These are phyloP conservation scores for Termitomyces titanicus DNA, from an alignment of 768 basidiomycete species.

Conservation along the genomic window DNA sequence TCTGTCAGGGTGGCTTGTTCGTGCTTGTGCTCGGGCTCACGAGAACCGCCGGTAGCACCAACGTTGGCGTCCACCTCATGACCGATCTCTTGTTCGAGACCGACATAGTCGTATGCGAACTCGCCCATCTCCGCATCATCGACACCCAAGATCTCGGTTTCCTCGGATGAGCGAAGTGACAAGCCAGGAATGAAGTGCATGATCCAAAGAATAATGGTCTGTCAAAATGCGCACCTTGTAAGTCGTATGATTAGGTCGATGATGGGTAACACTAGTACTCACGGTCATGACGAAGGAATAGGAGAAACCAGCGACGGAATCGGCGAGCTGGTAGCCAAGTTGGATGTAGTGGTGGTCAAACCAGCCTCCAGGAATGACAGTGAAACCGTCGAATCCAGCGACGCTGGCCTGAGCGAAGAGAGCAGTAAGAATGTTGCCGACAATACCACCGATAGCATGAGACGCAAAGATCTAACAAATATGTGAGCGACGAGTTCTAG, in stretches of 20 bases:
- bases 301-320: conserved; percentile 57
- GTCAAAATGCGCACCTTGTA: background rate
- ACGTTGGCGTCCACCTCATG: conserved; percentile 24
- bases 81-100: conserved; percentile 57
- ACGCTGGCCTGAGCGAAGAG: conserved; percentile 83
- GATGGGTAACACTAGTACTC: conserved; percentile 30
- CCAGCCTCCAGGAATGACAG: conserved; percentile 78
- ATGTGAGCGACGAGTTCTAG: background rate
- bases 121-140: conserved; percentile 92
- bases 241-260: background rate
- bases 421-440: conserved; percentile 82
- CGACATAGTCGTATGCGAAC: conserved; percentile 86
- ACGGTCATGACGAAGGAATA: conserved; percentile 81
- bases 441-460: conserved; percentile 73
- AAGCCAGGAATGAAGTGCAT: conserved; percentile 88
- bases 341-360: conserved; percentile 79
- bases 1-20: conserved; percentile 1
- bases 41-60: conserved; percentile 18
- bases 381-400: conserved; percentile 75
- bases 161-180: conserved; percentile 62
- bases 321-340: conserved; percentile 82
- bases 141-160: conserved; percentile 76
- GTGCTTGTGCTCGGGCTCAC: conserved; percentile 25
- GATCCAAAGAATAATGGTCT: conserved; percentile 81
- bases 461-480: conserved; percentile 78